Conservation (phyloP, 192 early-diverging fungal genomes). For the Rhizophagus prolifer region DNA sequence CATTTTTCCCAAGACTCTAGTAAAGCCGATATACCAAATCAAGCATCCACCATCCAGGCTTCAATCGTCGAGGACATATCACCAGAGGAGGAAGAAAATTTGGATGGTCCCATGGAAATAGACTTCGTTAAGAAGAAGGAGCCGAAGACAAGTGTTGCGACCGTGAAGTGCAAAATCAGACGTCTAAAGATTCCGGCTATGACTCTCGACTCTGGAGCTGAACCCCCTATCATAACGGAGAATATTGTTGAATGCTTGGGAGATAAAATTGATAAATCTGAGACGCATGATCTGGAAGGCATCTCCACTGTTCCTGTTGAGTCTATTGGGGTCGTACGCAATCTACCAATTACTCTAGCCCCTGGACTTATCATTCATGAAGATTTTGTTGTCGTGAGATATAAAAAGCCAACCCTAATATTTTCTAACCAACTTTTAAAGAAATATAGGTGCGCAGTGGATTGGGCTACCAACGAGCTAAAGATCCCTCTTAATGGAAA, state of each 20-base stretch:
- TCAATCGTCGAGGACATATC: too few relatives aligned
- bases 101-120: too few relatives aligned
- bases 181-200: slow-evolving; percentile 3
- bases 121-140: slow-evolving; percentile 21
- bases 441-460: slow-evolving; percentile 6
- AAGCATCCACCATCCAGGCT: not conserved
- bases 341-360: not conserved
- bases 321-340: not conserved
- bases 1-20: too few relatives aligned
- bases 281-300: not conserved
- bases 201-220: too few relatives aligned
- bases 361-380: not conserved
- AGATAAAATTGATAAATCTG: not conserved
- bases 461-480: not conserved
- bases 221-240: too few relatives aligned
- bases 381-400: not conserved
- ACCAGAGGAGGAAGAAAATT: too few relatives aligned
- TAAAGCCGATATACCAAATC: not conserved
- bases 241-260: too few relatives aligned
- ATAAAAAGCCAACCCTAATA: not conserved
- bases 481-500: too few relatives aligned
- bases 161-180: slow-evolving; percentile 6
- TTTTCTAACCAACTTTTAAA: slow-evolving; percentile 11
- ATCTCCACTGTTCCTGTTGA: not conserved
- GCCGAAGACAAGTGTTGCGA: not conserved